Conservation (phyloP, 2,329 filamentous ascomycete genomes). For the Alternaria metachromatica region DNA sequence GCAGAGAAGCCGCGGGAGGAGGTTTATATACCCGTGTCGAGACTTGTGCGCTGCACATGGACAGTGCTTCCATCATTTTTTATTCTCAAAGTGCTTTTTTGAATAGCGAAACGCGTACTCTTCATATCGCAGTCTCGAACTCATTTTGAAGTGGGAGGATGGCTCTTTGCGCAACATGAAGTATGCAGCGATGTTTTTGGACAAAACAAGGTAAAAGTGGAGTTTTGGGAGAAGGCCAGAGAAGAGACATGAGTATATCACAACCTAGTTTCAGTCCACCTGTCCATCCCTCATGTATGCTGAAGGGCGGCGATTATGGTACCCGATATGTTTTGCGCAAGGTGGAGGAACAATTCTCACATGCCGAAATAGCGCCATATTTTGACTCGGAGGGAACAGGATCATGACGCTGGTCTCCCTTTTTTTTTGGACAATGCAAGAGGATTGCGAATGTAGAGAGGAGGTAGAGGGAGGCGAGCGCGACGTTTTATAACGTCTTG, state of each 20-base stretch:
- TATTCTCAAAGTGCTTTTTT: not conserved
- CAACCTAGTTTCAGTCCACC: no score
- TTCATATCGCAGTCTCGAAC: not conserved
- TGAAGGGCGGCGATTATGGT: no score
- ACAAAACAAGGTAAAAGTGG: not conserved
- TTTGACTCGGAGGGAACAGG: not conserved
- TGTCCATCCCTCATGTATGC: no score
- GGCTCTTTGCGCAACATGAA: not conserved
- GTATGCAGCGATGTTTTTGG: not conserved
- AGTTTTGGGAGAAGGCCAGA: not conserved
- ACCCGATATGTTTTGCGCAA: no score
- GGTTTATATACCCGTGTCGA: not conserved
- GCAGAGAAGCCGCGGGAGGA: not conserved
- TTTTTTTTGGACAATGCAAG: not conserved
- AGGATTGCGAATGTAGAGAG: not conserved
- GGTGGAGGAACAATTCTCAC: not conserved
- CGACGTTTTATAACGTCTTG: not conserved
- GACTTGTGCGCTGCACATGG: not conserved
- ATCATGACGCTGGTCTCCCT: not conserved
- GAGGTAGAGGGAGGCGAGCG: no score
- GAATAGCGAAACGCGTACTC: fast-evolving
- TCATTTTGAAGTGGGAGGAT: not conserved
- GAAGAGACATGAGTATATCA: not conserved
- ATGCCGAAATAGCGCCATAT: not conserved
- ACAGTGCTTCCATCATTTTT: not conserved